A percentile compares a stretch with the other conserved stretches of the same genome.
These are phyloP conservation scores for Ustilago xerochloae DNA, from an alignment of 1,284 basidiomycete genomes.

Conservation along the genomic window DNA sequence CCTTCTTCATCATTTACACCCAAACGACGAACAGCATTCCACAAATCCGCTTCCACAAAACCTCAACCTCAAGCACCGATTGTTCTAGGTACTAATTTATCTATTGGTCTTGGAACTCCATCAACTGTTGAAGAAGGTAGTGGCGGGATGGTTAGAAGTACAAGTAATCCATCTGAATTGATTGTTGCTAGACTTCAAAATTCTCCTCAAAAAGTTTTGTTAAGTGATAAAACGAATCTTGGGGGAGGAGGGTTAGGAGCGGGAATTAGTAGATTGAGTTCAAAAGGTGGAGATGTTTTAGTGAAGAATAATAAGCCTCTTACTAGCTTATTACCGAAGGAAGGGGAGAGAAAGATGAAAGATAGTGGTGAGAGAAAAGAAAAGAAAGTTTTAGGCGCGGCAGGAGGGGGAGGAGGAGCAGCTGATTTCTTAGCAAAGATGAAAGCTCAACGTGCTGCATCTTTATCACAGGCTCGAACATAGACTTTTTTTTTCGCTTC, in stretches of 20 bases:
- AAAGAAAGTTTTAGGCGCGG: neutral
- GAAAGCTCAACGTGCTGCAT: conserved; percentile 38
- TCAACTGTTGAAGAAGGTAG: neutral
- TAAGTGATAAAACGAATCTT: conserved; percentile 28
- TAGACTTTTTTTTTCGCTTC: neutral
- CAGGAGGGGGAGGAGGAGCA: conserved; percentile 9
- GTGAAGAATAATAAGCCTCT: neutral
- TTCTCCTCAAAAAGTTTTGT: conserved; percentile 3
- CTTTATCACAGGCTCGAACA: neutral
- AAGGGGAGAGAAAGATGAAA: neutral
- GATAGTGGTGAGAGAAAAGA: neutral
- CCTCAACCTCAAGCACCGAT: conserved; percentile 1
- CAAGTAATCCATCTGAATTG: conserved; percentile 38
- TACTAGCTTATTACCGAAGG: neutral
- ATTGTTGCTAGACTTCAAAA: conserved; percentile 20
- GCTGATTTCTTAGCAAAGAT: conserved; percentile 42
- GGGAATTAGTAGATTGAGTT: conserved; percentile 8
- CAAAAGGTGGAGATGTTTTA: neutral
- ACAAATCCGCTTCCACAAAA: conserved; percentile 4
- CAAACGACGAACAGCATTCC: conserved; percentile 1
- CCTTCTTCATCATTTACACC: conserved; percentile 24
- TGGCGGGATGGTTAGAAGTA: conserved; percentile 30
- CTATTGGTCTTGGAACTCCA: conserved; percentile 19
- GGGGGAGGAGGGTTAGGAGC: neutral
- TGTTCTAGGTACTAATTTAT: neutral